Evolutionary conservation across 148 eudicot species (phyloP), one percentile per base, ranked within the genome.

Genomic region (Diospyros kaki): DNA sequence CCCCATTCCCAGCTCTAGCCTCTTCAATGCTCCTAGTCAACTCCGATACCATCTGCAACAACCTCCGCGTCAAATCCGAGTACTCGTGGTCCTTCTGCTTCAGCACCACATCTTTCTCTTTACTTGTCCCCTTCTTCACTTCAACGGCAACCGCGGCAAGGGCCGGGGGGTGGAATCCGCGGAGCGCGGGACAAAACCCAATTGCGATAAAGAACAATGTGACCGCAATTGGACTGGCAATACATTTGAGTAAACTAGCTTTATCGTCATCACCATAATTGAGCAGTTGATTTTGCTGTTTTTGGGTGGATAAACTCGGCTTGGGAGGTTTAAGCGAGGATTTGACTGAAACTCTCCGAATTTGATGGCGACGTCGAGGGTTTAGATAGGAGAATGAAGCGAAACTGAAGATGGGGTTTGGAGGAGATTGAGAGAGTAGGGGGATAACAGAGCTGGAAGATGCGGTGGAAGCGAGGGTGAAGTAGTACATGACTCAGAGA

Each of bases 21-120:
- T 78, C 90, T 80, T 89, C 90, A 51, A 94, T 84, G 63, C 58
- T 63, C 80, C 78, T 82, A 60, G 81, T 42, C 53, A 94, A 83
- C 51, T 38, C 79, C 44, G 85, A 76, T 44, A 86, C 90, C 59
- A 74, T 76, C 75, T 83, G 86, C 40, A 91, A 50, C 69, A 94
- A 83, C 58, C 78, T 79, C 68, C 72, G 50, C 1, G 94, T 91
- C 77, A 70, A 83, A 43, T 51, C 73, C 2, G 96, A 84, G 77
- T 76, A 91, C 71, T 85, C 84, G 48, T 91, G 94, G 10, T 86
- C 87, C 71, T 84, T 83, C 62, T 79, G 52, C 15, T 75, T 84
- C 74, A 75, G 13, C 64, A 73, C 72, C 43, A 75, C 58, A 48
- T 83, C 59, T 12, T 78, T 75, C 53, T 76, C 77, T 56, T 75